Base-by-base conservation (phyloP, 2,329 filamentous ascomycete genomes). In the Leptodontidium sp. region DNA sequence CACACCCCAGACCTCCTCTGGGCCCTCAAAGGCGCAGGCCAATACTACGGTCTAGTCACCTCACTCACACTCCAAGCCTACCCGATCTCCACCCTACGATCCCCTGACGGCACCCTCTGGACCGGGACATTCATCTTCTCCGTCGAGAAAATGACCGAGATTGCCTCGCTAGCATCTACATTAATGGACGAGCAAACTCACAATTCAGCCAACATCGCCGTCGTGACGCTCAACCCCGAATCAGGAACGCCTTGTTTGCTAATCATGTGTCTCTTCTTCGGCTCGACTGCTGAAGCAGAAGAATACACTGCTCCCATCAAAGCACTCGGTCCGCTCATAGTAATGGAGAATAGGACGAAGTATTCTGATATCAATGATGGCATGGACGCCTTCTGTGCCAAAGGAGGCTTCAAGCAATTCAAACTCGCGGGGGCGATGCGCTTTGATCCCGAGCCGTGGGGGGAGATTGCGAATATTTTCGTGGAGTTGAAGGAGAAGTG, bases 121-220 rank as follows among this genome's bases (percentile, higher is more conserved):
- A 57, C 29, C 12, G 53, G 53, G 4, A 57, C 53, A 4, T 57
- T 35, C n/a, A 38, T 57, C 12, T 38, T 57, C 29, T 12, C 32
- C 2, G 53, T 57, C n/a, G 53, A 21, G 11, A 57, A 57, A 9
- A 7, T 57, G n/a, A n/a, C 15, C 2, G 32, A 17, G 4, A 8
- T 57, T 11, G 53, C 53, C 6, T 35, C 29, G 14, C 15, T 38
- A 57, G 53, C 53, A 14, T 29, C 53, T 1, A 38, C 2, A 35
- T 7, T 38, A 4, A 57, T 57, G 29, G 53, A 57, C 6, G 29
- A 57, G 6, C 14, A 57, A 38, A 14, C 17, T 6, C 29, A 57
- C 53, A 35, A 57, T 26, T 57, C 53, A 29, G 53, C 29, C 8
- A 57, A 57, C 29, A n/a, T 57, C 53, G 53, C 29, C 32, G 53